Base-by-base conservation (phyloP, 345 rosid species). In the Anastatica hierochuntica region DNA sequence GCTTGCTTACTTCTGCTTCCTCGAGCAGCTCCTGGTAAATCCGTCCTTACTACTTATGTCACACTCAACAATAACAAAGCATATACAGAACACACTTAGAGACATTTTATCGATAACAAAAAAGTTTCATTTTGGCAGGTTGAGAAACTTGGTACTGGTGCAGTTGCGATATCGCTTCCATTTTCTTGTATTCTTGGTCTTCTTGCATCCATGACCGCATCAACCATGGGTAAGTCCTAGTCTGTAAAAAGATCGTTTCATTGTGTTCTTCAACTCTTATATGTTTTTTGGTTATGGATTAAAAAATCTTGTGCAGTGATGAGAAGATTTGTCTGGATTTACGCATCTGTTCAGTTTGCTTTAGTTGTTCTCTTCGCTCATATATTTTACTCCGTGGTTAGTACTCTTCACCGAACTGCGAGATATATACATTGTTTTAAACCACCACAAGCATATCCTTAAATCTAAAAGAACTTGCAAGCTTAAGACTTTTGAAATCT, bases 1-100 rank as follows among this genome's bases (percentile, higher is more conserved):
- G 87, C 90, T 84, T 21, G 78, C 87, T 14, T 90, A 86, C 74
- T 90, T 90, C 63, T 90, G 98, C 58, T 86, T 82, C 72, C 90
- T 90, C 0, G 98, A 90, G 76, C 96, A 90, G 71, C 90, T 84
- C 14, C 58, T 90, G 94, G 96, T 86, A n/a, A 77, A 58, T 23
- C 41, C 20, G 12, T 20, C 34, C 52, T 33, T 53, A 3, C 26
- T 37, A 14, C 26, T 4, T 36, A 43, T 13, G 44, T 47, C 30
- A 31, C 10, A n/a, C n/a, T n/a, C n/a, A n/a, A n/a, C n/a, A n/a
- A n/a, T n/a, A n/a, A n/a, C n/a, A n/a, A n/a, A n/a, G 14, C 21
- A 33, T 31, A n/a, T 27, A 55, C n/a, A 8, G 21, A 9, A 44
- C 3, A 17, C 42, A 29, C 18, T n/a, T 5, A 21, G 11, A 4